Percentiles rank a stretch among this genome's conserved stretches.
phyloP scores from a whole-genome alignment of 148 eudicot species.

The Amaranthus hypochondriacus region DNA sequence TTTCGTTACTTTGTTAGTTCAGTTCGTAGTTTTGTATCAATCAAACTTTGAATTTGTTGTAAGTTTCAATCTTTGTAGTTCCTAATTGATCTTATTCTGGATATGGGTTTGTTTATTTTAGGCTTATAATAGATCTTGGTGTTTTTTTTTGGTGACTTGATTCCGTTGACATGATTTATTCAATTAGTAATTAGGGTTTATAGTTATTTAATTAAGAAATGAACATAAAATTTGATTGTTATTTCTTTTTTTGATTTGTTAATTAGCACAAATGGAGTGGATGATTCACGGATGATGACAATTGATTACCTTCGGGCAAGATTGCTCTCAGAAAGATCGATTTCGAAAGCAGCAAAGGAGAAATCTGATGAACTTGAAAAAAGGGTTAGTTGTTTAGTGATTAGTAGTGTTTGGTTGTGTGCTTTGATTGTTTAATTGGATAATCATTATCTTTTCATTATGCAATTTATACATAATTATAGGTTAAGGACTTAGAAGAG shows the following conservation, averaged over 20 bases:
- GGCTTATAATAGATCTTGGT: too few species aligned
- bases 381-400: slow-evolving; percentile 57
- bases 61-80: not conserved
- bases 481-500: slow-evolving; percentile 81
- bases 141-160: not conserved
- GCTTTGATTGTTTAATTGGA: not conserved
- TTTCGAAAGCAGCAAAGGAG: slow-evolving; percentile 71
- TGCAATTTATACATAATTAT: not conserved
- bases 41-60: not conserved
- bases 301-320: slow-evolving; percentile 82
- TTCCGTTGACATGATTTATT: too few species aligned
- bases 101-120: not conserved
- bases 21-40: not conserved
- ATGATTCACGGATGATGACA: slow-evolving; percentile 55
- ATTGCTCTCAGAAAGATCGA: slow-evolving; percentile 71
- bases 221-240: not conserved
- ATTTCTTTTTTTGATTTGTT: not conserved
- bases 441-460: slow-evolving; percentile 9
- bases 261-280: slow-evolving; percentile 38
- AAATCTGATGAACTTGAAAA: slow-evolving; percentile 80
- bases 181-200: not conserved
- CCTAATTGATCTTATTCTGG: not conserved
- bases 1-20: not conserved
- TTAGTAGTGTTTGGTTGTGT: not conserved
- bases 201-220: not conserved